phyloP scores from a whole-genome alignment of 805 yeast species.

The Cyberlindnera xishuangbannaensis region DNA sequence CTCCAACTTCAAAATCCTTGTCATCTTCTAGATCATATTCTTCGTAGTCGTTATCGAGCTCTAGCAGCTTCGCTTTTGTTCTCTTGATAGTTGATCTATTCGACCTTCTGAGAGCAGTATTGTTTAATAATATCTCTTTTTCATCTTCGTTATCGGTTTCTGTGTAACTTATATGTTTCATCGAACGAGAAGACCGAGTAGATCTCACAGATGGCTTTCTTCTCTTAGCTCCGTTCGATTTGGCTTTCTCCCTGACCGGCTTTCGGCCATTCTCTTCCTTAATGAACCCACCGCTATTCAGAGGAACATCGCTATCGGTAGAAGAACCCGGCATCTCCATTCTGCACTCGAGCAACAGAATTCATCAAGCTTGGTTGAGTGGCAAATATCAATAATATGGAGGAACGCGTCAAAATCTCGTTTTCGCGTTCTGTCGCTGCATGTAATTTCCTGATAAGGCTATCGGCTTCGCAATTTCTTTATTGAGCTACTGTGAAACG shows the following conservation, averaged over 20 bases:
- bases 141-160: slow-evolving; percentile 9
- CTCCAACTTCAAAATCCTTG: slow-evolving; percentile 25
- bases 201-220: neutral
- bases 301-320: slow-evolving; percentile 22
- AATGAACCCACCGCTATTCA: slow-evolving; percentile 25
- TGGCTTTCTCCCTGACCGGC: too few relatives aligned
- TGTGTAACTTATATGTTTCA: slow-evolving; percentile 5
- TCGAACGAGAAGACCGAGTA: neutral
- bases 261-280: slow-evolving; percentile 23
- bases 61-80: slow-evolving; percentile 23
- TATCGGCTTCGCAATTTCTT: too few relatives aligned
- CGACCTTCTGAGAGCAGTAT: slow-evolving; percentile 7
- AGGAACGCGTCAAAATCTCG: too few relatives aligned
- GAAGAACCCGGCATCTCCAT: too few relatives aligned
- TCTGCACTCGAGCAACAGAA: too few relatives aligned
- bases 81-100: slow-evolving; percentile 26
- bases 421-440: too few relatives aligned
- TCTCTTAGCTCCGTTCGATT: too few relatives aligned
- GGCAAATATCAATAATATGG: too few relatives aligned
- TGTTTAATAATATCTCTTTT: slow-evolving; percentile 2
- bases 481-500: too few relatives aligned
- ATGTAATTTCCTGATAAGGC: too few relatives aligned
- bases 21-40: slow-evolving; percentile 28
- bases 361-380: too few relatives aligned
- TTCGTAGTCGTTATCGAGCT: slow-evolving; percentile 29